Base-by-base conservation (phyloP, 2,329 filamentous ascomycete genomes). In the Corniculantispora saksenae region DNA sequence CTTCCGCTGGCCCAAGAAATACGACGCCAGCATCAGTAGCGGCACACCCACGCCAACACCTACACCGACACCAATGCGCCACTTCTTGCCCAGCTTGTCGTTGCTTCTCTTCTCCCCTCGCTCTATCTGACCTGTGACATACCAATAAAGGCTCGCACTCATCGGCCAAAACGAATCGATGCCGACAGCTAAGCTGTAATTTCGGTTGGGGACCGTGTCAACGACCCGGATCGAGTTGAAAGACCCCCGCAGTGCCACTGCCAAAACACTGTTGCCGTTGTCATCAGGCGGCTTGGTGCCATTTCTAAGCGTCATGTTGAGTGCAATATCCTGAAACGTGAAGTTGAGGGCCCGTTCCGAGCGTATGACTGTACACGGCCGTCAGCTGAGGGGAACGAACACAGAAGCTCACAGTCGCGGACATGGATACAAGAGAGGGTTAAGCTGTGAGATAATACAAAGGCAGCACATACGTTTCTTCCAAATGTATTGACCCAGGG, bases 1-100 rank as follows among this genome's bases (percentile, higher is more conserved):
- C 21, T 51, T 27, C 5, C 47, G n/a, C 47, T 27, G 12, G 6
- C 47, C 47, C 47, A 51, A 23, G 17, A 23, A 51, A 15, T 10
- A 51, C 17, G 47, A 23, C 13, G 29, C 27, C 27, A 32, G 23
- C 27, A 32, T 32, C 17, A 54, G 21, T 7, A 54, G n/a, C 23
- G 51, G 75, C 66, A 25, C 51, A 12, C 61, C 74, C 56, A 64
- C 51, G 64, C 60, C 66, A 66, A 68, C 67, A 43, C 61, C 43
- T 64, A 67, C 15, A 35, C 58, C 60, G 61, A 67, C 47, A 62
- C 56, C 40, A 66, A 65, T 59, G 45, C 53, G 23, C 51, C 51
- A 54, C 25, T 54, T 54, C 51, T 29, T 54, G 47, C 23, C 23
- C 47, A 23, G 25, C 27, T 54, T 32, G 15, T 54, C 38, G 12